A percentile compares a stretch with the other conserved stretches of the same genome.
phyloP scores from a whole-genome alignment of 2,329 filamentous ascomycete genomes.

The Corinectria fuckeliana region DNA sequence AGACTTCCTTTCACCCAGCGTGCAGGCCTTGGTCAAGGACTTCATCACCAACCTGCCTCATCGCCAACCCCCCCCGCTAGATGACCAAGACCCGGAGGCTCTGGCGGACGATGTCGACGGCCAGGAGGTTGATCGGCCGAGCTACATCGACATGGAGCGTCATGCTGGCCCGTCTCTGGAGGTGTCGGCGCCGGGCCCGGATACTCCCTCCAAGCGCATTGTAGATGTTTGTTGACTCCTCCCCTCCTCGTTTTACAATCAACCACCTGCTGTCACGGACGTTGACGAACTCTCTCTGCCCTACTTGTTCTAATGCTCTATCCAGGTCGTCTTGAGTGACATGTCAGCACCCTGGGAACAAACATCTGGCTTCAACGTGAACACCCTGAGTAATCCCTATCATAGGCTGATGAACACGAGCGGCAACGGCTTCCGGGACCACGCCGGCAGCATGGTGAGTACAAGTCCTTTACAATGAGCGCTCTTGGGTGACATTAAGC shows the following conservation, averaged over 20 bases:
- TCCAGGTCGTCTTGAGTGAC: conserved; percentile 88
- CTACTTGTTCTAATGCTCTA: conserved; percentile 19
- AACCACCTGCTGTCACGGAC: neutral
- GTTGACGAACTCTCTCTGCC: neutral
- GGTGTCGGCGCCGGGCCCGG: neutral
- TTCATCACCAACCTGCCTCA: conserved; percentile 70
- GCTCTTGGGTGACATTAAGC: conserved; percentile 7
- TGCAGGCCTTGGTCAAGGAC: conserved; percentile 78
- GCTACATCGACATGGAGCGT: conserved; percentile 72
- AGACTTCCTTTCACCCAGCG: conserved; percentile 78
- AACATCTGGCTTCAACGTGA: conserved; percentile 78
- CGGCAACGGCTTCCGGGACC: conserved; percentile 84
- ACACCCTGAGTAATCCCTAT: conserved; percentile 94
- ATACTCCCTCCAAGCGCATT: conserved; percentile 47
- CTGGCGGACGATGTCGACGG: conserved; percentile 30
- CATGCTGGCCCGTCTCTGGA: conserved; percentile 31
- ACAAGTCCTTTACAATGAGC: neutral
- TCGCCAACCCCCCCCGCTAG: conserved; percentile 17
- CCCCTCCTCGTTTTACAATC: neutral
- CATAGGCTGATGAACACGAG: conserved; percentile 99
- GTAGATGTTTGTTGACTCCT: conserved; percentile 68
- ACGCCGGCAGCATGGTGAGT: conserved; percentile 91
- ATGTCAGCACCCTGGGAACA: conserved; percentile 98
- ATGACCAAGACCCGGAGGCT: conserved; percentile 1
- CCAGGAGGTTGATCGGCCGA: conserved; percentile 51